Percentiles rank a stretch among this genome's conserved stretches.
Evolutionary conservation across 148 eudicot genomes (phyloP).

Genomic region (Agrostemma githago): DNA sequence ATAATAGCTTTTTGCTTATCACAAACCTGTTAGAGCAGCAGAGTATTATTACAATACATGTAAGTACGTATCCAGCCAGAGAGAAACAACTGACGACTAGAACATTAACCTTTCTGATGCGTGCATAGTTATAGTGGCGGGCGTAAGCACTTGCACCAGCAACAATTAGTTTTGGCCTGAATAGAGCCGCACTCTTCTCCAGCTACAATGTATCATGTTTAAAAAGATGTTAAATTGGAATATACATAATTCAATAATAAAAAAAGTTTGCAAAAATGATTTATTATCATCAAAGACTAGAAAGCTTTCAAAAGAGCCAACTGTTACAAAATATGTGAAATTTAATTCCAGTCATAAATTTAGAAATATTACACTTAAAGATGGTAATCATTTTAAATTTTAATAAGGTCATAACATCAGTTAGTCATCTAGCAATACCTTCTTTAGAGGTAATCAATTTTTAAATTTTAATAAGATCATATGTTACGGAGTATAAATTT

Average conservation of each 20-base stretch:
- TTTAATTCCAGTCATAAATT: background rate
- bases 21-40: constrained; percentile 50
- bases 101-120: constrained; percentile 69
- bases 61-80: constrained; percentile 14
- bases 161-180: constrained; percentile 92
- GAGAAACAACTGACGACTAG: background rate
- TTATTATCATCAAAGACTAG: background rate
- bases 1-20: constrained; percentile 92
- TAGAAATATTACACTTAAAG: background rate
- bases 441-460: no score
- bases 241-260: background rate
- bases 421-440: background rate
- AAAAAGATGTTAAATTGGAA: background rate
- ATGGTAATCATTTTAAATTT: no score
- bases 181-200: constrained; percentile 94
- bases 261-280: background rate
- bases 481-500: no score
- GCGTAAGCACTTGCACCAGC: constrained; percentile 99
- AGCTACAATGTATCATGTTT: constrained; percentile 42
- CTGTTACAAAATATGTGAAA: background rate
- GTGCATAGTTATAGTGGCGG: constrained; percentile 86
- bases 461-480: background rate
- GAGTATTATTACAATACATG: background rate
- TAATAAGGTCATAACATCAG: background rate
- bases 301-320: background rate